Evolutionary conservation across 179 eudicot species (phyloP), one percentile per base, ranked within the genome.

Genomic region (Beta corolliflora): DNA sequence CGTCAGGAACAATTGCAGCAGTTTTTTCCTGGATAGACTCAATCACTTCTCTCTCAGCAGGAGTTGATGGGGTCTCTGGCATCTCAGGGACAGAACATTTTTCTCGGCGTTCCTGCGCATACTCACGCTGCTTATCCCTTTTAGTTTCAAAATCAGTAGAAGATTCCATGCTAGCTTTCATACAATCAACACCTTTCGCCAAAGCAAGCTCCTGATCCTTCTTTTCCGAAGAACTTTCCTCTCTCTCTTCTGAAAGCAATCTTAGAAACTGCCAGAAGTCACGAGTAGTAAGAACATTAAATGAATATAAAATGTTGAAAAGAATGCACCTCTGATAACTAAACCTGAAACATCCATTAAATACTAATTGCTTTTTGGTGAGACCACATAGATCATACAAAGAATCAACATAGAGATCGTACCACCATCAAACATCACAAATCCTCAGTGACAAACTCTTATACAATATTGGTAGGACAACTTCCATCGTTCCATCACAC

Each of bases 191-290:
- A 74, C 89, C 93, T 76, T 93, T 94, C 2, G 97, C 83, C 84
- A 96, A 86, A 63, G 91, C 93, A 76, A 83, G 86, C 79, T 92
- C 96, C 70, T 80, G 82, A 67, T 96, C 97, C 86, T 74, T 86
- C 66, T 80, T 84, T 73, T 89, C 90, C 54, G 88, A 68, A 83
- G 94, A 84, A 74, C 79, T 75, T 21, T 87, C 89, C 75, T 85
- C 86, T 61, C 83, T 87, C 78, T 92, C 94, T 85, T 89, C 95
- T 14, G 92, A 85, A 52, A 96, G 93, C 82, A 94, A 73, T 84
- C 96, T 94, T 84, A 94, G 82, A 80, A 89, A 94, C 99, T 96
- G 91, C 18, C 80, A 81, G 56, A 86, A 25, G 56, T 80, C 78
- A 82, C 41, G 79, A 63, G 78, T 36, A 81, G 72, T 50, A 77